Evolutionary conservation across 306 rosid genomes (phyloP).

Genomic region (Vachellia pachyceras): DNA sequence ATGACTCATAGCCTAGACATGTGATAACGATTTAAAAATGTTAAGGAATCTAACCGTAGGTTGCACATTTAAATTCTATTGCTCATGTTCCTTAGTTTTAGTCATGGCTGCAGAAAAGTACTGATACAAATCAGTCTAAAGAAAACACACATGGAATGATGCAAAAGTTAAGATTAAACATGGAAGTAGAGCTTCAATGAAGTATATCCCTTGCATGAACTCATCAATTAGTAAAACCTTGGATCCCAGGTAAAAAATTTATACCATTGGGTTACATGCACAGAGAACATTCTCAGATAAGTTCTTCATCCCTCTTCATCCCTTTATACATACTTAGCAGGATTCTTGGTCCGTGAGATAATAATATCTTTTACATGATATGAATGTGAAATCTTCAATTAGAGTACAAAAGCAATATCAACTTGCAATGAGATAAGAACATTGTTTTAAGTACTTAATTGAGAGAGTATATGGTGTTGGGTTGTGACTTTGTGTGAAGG

Average conservation of each 20-base stretch:
- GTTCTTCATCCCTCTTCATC: neutral
- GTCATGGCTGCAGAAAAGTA: neutral
- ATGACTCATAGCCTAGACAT: too few species aligned
- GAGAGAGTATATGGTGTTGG: conserved; percentile 1
- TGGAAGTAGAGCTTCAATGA: neutral
- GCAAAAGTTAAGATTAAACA: conserved; percentile 21
- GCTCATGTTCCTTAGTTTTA: neutral
- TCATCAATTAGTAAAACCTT: neutral
- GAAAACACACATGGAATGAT: neutral
- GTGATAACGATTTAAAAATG: neutral
- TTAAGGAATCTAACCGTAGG: neutral
- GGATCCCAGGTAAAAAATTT: neutral
- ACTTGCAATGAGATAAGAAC: neutral
- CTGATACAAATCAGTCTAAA: neutral
- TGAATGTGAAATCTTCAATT: neutral
- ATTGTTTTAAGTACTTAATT: too few species aligned
- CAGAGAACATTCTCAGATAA: conserved; percentile 5
- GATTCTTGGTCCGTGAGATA: neutral
- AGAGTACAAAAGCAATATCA: conserved; percentile 1
- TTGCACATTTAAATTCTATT: neutral
- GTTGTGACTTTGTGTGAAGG: neutral
- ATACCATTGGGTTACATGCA: neutral
- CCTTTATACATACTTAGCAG: neutral
- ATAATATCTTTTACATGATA: neutral
- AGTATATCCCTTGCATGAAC: conserved; percentile 33